These are phyloP conservation scores for Crucihimalaya himalaica DNA, from an alignment of 345 rosid genomes.

Conservation along the genomic window DNA sequence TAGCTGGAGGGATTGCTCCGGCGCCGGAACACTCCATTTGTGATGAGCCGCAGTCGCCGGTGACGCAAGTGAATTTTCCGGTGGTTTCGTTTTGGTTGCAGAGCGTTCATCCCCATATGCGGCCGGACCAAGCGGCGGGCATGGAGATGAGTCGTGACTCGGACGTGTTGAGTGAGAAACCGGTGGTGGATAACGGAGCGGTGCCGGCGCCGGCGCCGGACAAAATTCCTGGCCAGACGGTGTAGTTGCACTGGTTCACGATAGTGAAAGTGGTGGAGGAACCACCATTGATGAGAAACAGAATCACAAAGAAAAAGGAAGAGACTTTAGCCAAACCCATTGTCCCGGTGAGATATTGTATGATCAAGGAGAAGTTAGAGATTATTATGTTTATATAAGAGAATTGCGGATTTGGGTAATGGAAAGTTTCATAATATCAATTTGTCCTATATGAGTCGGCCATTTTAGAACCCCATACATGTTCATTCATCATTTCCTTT, in stretches of 20 bases:
- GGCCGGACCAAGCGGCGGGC: conserved; percentile 62
- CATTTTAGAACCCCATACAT: neutral
- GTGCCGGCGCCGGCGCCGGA: conserved; percentile 59
- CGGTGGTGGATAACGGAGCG: conserved; percentile 51
- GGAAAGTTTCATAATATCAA: neutral
- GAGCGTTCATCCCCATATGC: conserved; percentile 61
- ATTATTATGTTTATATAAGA: neutral
- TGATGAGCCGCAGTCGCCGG: conserved; percentile 61
- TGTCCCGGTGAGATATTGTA: neutral
- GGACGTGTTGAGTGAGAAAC: conserved; percentile 49
- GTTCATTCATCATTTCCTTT: neutral
- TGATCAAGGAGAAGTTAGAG: neutral
- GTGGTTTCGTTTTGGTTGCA: conserved; percentile 50
- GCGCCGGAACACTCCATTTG: conserved; percentile 51
- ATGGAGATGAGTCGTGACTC: conserved; percentile 42
- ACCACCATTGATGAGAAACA: conserved; percentile 12
- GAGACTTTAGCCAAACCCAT: conserved; percentile 25
- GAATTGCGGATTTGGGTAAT: neutral
- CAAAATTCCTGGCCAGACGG: conserved; percentile 67
- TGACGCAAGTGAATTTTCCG: conserved; percentile 53
- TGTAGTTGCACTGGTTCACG: conserved; percentile 51
- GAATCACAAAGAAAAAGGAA: neutral
- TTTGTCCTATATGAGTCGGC: neutral
- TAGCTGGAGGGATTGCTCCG: conserved; percentile 56
- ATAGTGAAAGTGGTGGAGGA: conserved; percentile 47